Conservation (phyloP, 1,284 basidiomycete genomes). For the Ustilago xerochloae region DNA sequence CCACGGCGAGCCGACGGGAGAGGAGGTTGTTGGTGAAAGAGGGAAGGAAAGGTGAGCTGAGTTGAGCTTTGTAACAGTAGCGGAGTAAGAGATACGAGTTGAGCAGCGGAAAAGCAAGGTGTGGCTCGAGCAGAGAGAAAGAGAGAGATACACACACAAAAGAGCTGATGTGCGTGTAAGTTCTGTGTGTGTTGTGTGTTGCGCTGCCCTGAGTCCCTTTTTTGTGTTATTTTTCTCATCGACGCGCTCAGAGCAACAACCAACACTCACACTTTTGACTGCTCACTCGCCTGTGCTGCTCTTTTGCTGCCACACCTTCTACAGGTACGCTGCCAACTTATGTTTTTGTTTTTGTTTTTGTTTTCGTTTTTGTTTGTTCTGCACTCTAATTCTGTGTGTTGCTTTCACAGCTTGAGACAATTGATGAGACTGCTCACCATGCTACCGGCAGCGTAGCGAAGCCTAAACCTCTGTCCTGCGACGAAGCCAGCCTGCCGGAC, state of each 20-base stretch:
- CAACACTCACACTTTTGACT: neutral
- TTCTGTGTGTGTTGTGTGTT: neutral
- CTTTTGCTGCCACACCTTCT: neutral
- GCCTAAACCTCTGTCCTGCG: too few species aligned
- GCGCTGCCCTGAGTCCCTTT: neutral
- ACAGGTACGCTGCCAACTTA: too few species aligned
- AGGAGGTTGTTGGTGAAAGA: neutral
- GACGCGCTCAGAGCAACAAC: neutral
- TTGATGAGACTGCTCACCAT: too few species aligned
- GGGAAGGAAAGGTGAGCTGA: neutral
- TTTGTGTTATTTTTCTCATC: constrained; percentile 1
- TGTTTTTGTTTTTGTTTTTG: neutral
- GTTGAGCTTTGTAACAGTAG: neutral
- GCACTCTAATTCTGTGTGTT: too few species aligned
- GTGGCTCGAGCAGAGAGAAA: neutral
- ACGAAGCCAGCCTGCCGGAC: too few species aligned
- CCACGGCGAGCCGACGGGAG: constrained; percentile 21
- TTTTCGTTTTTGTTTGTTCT: neutral
- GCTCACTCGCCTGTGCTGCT: neutral
- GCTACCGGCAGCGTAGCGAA: too few species aligned
- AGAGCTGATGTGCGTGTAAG: neutral
- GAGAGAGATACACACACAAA: too few species aligned
- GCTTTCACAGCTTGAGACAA: too few species aligned
- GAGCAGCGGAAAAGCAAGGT: too few species aligned
- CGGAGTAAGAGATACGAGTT: neutral